These are phyloP conservation scores for Lentinula aciculospora DNA, from an alignment of 768 basidiomycete genomes.

Conservation along the genomic window DNA sequence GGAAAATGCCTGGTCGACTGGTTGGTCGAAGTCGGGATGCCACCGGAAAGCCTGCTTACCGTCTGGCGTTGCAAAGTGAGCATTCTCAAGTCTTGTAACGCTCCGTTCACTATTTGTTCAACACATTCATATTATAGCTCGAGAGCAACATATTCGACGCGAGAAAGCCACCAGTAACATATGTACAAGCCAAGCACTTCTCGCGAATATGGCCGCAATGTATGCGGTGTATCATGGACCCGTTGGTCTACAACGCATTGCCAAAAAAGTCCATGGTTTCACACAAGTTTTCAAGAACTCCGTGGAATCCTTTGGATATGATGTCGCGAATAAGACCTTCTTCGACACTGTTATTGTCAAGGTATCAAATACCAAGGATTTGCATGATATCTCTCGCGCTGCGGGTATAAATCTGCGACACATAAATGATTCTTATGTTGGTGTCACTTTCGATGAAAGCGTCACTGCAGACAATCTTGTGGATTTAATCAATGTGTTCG, in stretches of 20 bases:
- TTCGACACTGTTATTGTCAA: constrained; percentile 91
- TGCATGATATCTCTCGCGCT: constrained; percentile 65
- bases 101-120: too few species aligned
- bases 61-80: constrained; percentile 91
- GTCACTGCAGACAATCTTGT: constrained; percentile 71
- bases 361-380: constrained; percentile 48
- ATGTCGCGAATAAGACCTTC: constrained; percentile 63
- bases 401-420: constrained; percentile 80
- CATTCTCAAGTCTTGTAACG: constrained; percentile 8
- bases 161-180: constrained; percentile 99
- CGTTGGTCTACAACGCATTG: constrained; percentile 76
- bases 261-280: constrained; percentile 84
- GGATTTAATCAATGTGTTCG: constrained; percentile 76
- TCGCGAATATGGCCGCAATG: constrained; percentile 99
- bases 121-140: constrained; percentile 45
- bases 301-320: constrained; percentile 72
- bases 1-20: constrained; percentile 97
- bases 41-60: constrained; percentile 82
- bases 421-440: constrained; percentile 71
- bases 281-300: constrained; percentile 69
- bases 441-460: constrained; percentile 91
- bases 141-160: constrained; percentile 94
- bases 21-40: constrained; percentile 88
- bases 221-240: constrained; percentile 97
- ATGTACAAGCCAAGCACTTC: constrained; percentile 94